Base-by-base conservation (phyloP, 2,329 filamentous ascomycete species). In the Colletotrichum paranaense region DNA sequence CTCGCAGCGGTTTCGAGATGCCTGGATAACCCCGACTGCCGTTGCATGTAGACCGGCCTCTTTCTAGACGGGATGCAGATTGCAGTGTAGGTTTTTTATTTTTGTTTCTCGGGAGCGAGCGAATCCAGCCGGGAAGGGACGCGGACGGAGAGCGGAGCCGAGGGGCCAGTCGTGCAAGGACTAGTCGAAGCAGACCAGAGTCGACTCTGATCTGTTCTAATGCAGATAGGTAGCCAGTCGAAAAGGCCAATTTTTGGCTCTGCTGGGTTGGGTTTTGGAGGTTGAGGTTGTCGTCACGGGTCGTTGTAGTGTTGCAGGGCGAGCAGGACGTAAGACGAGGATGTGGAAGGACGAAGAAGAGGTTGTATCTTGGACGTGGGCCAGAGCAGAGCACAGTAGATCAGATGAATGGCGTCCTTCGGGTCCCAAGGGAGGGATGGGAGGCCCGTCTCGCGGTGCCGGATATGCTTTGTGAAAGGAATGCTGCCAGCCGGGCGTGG, bases 1-100 rank as follows among this genome's bases (percentile, higher is more conserved):
- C 71, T 63, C 69, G 75, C 69, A 77, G 76, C 78, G 75, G 79
- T 82, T 82, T 83, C 81, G 79, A 79, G 77, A 81, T 78, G 79
- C 77, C 68, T 78, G 78, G 80, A 80, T 80, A 80, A 83, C 82
- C 84, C 84, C 86, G 86, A 85, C 84, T 84, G 80, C 81, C 83
- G 85, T 85, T 82, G 86, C 84, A 86, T 84, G 81, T 80, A 78
- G 69, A 59, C 58, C 72, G 62, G 72, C 68, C 67, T 42, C 62
- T 66, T 71, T 62, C 55, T 52, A 30, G 55, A 38, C n/a, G 28
- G 46, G 19, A 53, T 26, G 19, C 28, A 22, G 4, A 24, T 5
- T 35, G 19, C 19, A 32, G 38, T 52, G 24, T 14, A 22, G 5
- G 22, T 62, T 32, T 32, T 26, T 59, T 60, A 64, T 59, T 69